Conservation (phyloP, 148 eudicot genomes). For the Spergularia marina region DNA sequence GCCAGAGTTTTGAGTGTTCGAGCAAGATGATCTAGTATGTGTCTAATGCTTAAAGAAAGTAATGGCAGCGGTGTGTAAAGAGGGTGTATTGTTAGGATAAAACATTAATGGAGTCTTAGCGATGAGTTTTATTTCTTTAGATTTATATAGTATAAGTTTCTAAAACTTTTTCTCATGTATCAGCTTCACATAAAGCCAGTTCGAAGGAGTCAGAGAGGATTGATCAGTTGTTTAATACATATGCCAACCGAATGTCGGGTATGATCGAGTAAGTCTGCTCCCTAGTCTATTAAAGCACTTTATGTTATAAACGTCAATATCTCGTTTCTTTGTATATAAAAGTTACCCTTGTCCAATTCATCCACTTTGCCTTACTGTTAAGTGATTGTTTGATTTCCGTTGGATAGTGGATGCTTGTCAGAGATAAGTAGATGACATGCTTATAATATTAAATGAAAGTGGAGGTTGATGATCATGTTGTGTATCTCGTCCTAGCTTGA, state of each 20-base stretch:
- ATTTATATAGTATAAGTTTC: neutral
- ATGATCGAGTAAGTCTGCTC: slow-evolving; percentile 75
- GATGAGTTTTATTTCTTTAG: neutral
- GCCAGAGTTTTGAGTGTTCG: neutral
- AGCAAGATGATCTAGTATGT: slow-evolving; percentile 3
- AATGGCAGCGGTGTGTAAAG: neutral
- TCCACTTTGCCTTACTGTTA: no score
- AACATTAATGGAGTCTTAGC: neutral
- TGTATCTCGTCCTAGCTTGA: no score
- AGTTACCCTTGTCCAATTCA: neutral
- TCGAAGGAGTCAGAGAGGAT: slow-evolving; percentile 76
- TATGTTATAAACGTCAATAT: neutral
- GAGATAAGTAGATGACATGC: no score
- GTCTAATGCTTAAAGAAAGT: neutral
- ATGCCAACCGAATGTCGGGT: slow-evolving; percentile 58
- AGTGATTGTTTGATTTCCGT: no score
- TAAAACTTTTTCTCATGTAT: neutral
- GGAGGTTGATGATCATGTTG: no score
- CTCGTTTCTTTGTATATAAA: neutral
- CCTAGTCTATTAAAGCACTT: neutral
- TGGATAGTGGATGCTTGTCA: no score
- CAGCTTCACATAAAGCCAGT: slow-evolving; percentile 78
- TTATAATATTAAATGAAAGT: no score
- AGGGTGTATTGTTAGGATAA: neutral
- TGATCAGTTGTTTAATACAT: slow-evolving; percentile 66